phyloP scores from a whole-genome alignment of 768 basidiomycete genomes.

The Boletus reticuloceps region DNA sequence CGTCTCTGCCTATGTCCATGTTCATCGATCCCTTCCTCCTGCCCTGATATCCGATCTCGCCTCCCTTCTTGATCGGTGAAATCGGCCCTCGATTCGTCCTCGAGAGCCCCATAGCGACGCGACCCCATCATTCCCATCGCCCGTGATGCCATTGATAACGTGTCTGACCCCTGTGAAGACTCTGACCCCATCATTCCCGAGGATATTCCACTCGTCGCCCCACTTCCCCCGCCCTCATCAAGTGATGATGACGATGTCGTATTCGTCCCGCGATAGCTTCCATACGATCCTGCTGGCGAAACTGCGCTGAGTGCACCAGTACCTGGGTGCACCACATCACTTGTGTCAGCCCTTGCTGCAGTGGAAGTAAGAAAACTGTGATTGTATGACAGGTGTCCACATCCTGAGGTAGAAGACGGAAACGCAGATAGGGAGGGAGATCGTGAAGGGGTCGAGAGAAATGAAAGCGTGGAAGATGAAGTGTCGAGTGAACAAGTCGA shows the following conservation, averaged over 20 bases:
- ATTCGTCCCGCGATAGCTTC: slow-evolving; percentile 19
- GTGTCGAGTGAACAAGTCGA: background rate
- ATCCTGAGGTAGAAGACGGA: background rate
- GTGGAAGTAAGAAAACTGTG: background rate
- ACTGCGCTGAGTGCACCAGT: slow-evolving; percentile 11
- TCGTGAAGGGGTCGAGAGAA: background rate
- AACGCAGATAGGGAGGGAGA: background rate
- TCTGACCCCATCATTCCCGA: slow-evolving; percentile 9
- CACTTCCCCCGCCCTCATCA: slow-evolving; percentile 12
- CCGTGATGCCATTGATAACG: background rate
- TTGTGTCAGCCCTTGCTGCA: slow-evolving; percentile 10
- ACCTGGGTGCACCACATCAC: slow-evolving; percentile 9
- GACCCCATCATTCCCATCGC: background rate
- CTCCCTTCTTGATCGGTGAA: slow-evolving; percentile 1
- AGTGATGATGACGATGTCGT: slow-evolving; percentile 23
- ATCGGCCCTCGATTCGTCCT: background rate
- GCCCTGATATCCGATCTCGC: background rate
- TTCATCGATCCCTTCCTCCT: background rate
- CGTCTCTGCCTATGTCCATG: background rate
- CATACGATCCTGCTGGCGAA: slow-evolving; percentile 25
- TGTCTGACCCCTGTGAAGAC: slow-evolving; percentile 10
- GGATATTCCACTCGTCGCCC: slow-evolving; percentile 13
- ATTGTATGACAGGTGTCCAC: background rate
- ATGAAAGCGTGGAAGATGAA: slow-evolving; percentile 4
- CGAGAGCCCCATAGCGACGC: background rate